Percentiles rank a stretch among this genome's conserved stretches.
Evolutionary conservation across 805 yeast genomes (phyloP).

Genomic region (Lipomyces anomalus): DNA sequence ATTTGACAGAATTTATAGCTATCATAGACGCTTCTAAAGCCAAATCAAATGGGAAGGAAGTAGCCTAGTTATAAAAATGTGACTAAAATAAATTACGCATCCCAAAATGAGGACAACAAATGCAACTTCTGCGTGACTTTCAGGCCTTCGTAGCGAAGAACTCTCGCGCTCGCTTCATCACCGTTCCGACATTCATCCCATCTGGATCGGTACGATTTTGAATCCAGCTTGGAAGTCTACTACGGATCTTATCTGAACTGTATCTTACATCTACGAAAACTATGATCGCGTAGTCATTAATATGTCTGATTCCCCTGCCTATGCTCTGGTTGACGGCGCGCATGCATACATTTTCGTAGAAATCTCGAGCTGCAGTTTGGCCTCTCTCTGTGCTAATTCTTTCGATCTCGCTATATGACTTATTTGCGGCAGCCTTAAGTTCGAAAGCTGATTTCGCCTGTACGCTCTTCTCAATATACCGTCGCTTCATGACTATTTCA

Average conservation of each 20-base stretch:
- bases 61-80: too few relatives aligned
- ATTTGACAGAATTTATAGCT: too few relatives aligned
- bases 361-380: conserved; percentile 40
- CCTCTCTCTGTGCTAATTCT: conserved; percentile 35
- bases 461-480: conserved; percentile 48
- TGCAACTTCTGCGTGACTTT: too few relatives aligned
- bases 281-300: conserved; percentile 71
- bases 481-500: conserved; percentile 66
- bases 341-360: conserved; percentile 81
- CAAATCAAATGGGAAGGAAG: too few relatives aligned
- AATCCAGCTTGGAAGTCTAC: conserved; percentile 73
- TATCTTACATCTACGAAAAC: conserved; percentile 67
- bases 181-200: too few relatives aligned
- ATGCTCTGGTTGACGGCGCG: conserved; percentile 87
- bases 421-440: background rate
- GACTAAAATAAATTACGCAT: too few relatives aligned
- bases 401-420: background rate
- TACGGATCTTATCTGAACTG: conserved; percentile 40
- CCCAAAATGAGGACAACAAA: too few relatives aligned
- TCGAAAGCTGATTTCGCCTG: background rate
- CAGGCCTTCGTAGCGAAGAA: too few relatives aligned
- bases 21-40: too few relatives aligned
- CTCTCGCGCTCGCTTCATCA: too few relatives aligned
- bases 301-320: conserved; percentile 86
- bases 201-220: too few relatives aligned